Conservation (phyloP, 352 stramenopile species). For the Globisporangium carolinianum region DNA sequence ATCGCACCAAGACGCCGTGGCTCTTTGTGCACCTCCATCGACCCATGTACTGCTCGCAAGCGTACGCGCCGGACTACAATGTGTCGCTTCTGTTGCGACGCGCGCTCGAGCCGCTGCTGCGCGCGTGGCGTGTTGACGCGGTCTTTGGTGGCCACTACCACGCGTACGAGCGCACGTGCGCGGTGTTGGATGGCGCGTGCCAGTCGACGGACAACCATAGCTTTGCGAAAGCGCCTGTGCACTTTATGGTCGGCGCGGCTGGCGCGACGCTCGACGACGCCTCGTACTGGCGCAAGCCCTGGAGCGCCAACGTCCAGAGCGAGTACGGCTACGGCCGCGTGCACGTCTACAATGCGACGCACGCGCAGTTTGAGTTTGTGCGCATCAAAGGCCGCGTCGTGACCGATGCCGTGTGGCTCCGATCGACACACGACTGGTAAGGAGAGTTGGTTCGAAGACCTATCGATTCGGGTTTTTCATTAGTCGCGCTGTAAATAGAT, state of each 20-base stretch:
- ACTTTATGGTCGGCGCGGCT: conserved; percentile 81
- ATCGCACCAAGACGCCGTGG: conserved; percentile 88
- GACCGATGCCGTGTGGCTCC: conserved; percentile 16
- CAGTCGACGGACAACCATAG: conserved; percentile 34
- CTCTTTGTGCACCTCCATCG: conserved; percentile 88
- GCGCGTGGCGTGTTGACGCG: conserved; percentile 83
- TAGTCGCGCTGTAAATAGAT: too few relatives aligned
- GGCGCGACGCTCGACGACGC: conserved; percentile 63
- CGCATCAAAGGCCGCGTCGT: conserved; percentile 28
- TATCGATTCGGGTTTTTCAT: too few relatives aligned
- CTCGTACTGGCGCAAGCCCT: conserved; percentile 51
- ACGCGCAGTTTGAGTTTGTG: conserved; percentile 67
- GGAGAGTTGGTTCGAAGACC: too few relatives aligned
- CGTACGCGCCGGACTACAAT: conserved; percentile 42
- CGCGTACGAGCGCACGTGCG: conserved; percentile 88
- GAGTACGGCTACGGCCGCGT: conserved; percentile 71
- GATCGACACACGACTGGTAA: conserved; percentile 37
- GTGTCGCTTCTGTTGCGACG: conserved; percentile 75
- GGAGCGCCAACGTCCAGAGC: conserved; percentile 50
- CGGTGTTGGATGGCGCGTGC: conserved; percentile 69
- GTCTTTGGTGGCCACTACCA: conserved; percentile 91
- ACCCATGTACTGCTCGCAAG: conserved; percentile 86
- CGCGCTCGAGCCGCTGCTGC: conserved; percentile 88
- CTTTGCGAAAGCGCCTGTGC: conserved; percentile 46
- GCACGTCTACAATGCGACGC: conserved; percentile 55